phyloP scores from a whole-genome alignment of 1,284 basidiomycete species.

The Farysia itapuensis region DNA sequence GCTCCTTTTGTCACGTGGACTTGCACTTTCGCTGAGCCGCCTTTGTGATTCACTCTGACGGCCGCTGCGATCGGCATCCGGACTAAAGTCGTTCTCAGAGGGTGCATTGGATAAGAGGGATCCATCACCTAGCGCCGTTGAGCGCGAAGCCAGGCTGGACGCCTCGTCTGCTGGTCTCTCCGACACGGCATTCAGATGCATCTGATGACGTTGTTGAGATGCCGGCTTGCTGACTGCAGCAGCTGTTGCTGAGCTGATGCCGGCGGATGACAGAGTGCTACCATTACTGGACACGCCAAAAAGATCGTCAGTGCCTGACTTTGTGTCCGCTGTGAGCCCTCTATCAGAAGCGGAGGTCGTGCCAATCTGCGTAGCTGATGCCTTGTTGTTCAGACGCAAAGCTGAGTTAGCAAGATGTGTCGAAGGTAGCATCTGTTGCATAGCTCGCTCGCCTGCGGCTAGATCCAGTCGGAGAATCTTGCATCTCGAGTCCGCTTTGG shows the following conservation, averaged over 20 bases:
- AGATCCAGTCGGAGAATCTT: slow-evolving; percentile 41
- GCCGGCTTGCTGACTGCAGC: slow-evolving; percentile 29
- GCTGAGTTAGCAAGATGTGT: slow-evolving; percentile 19
- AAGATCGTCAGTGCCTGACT: slow-evolving; percentile 30
- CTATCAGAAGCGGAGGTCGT: slow-evolving; percentile 35
- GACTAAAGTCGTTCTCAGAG: background rate
- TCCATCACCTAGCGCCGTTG: slow-evolving; percentile 2
- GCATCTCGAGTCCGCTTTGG: slow-evolving; percentile 31
- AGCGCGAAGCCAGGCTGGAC: slow-evolving; percentile 14
- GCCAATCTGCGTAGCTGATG: slow-evolving; percentile 14
- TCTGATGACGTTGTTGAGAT: slow-evolving; percentile 31
- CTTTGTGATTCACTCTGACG: background rate
- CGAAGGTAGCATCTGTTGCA: slow-evolving; percentile 15
- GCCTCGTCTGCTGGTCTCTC: slow-evolving; percentile 36
- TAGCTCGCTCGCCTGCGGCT: slow-evolving; percentile 29
- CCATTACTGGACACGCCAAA: slow-evolving; percentile 8
- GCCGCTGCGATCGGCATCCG: background rate
- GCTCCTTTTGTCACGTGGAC: background rate
- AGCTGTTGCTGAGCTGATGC: slow-evolving; percentile 3
- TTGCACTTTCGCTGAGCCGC: background rate
- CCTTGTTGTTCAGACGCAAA: slow-evolving; percentile 14
- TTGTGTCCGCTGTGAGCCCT: slow-evolving; percentile 14
- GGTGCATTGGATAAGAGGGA: background rate
- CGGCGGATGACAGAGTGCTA: slow-evolving; percentile 1
- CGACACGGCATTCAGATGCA: slow-evolving; percentile 30